Evolutionary conservation across 2,329 filamentous ascomycete species (phyloP), one percentile per base, ranked within the genome.

Genomic region (Penicillium sp.): DNA sequence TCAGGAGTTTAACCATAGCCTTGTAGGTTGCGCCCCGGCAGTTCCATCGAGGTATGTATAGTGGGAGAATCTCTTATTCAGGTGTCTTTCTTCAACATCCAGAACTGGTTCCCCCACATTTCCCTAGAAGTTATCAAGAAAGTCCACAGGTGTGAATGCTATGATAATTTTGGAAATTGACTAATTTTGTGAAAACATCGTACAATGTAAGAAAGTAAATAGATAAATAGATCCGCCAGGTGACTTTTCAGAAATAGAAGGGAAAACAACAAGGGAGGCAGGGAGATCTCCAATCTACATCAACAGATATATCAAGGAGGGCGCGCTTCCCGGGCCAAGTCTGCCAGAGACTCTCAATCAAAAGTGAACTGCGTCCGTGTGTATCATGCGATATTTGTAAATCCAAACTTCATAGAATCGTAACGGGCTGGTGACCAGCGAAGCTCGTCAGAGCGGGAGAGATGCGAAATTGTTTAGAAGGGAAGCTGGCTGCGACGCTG

Each of bases 401-500:
- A 51, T 49, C 54, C 41, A 58, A 51, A 58, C 42, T 51, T 59
- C 57, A 56, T 59, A 46, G 48, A 53, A 47, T 54, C 55, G 42
- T 56, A 45, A 57, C 28, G 20, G 28, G 28, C 23, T 27, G 23
- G 29, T 36, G 5, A 39, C 11, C 18, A 37, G n/a, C 13, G 13
- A 20, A 11, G 35, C 22, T 34, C 31, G 31, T 34, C 31, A 18
- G 31, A 34, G 31, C 31, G 31, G 11, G 14, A 5, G 24, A 13
- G 9, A 23, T 36, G 31, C 18, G 24, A 42, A 36, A 13, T n/a
- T 18, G 22, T 42, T 59, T 59, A 69, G 16, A 70, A 65, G 13
- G 68, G 63, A 28, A 70, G 56, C 41, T 69, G 67, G 34, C 58
- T 63, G 48, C 64, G 67, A 20, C 67, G 67, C 42, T 71, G 69